phyloP scores from a whole-genome alignment of 352 stramenopile species.

The Paralagenidium karlingii region DNA sequence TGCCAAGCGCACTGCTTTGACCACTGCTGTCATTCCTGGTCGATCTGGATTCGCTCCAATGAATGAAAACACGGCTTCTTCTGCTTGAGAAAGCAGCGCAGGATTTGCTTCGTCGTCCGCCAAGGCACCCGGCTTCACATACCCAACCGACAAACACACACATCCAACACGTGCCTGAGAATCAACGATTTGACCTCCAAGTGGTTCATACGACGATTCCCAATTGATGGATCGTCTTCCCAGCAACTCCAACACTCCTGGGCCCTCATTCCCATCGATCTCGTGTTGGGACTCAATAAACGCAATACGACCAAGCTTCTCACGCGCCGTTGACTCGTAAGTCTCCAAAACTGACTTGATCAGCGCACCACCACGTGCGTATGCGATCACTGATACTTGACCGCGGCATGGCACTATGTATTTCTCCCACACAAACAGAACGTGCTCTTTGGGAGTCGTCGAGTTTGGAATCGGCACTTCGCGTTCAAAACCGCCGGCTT shows the following conservation, averaged over 20 bases:
- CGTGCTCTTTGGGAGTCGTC: conserved; percentile 69
- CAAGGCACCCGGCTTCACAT: conserved; percentile 47
- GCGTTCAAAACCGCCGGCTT: conserved; percentile 79
- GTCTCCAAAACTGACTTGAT: conserved; percentile 78
- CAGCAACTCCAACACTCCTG: conserved; percentile 66
- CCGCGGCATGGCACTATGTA: conserved; percentile 72
- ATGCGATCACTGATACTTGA: conserved; percentile 78
- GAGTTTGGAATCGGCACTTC: conserved; percentile 77
- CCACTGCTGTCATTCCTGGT: conserved; percentile 78
- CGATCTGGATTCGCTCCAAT: conserved; percentile 59
- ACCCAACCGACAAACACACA: conserved; percentile 75
- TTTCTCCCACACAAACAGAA: conserved; percentile 81
- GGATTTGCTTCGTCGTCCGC: conserved; percentile 33
- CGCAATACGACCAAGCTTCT: conserved; percentile 71
- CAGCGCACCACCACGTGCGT: conserved; percentile 61
- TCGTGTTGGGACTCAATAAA: conserved; percentile 85
- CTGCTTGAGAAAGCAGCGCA: conserved; percentile 61
- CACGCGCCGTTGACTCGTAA: conserved; percentile 50
- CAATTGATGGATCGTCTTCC: conserved; percentile 81
- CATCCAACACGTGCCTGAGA: conserved; percentile 77
- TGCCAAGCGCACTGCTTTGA: conserved; percentile 60
- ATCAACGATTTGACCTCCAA: conserved; percentile 77
- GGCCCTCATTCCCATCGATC: conserved; percentile 67
- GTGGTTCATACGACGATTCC: conserved; percentile 72
- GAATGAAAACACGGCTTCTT: conserved; percentile 75